Base-by-base conservation (phyloP, 208 protist genomes). In the Leishmania lainsoni region DNA sequence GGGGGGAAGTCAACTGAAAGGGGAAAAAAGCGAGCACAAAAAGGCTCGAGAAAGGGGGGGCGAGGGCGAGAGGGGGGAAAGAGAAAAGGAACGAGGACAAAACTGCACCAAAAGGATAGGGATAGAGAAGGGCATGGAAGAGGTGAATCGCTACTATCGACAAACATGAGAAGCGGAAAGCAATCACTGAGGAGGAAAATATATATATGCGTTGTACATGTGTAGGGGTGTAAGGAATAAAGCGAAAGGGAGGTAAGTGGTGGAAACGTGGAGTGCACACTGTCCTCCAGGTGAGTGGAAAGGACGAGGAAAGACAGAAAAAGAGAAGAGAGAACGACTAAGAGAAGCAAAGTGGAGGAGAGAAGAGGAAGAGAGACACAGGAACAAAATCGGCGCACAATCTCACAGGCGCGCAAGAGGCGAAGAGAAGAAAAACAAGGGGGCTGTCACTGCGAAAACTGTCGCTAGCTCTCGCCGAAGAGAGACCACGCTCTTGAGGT, bases 41-140 rank as follows among this genome's bases (percentile, higher is more conserved):
- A 10, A 77, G n/a, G 22, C 56, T 45, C 42, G 6, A 45, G 42
- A 45, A 45, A 45, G 42, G 42, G 42, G 42, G 42, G 42, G 42
- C 6, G 42, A n/a, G 20, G 58, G 20, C n/a, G 51, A 59, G 75
- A 76, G 32, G 49, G 32, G n/a, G 59, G 49, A 85, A 66, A 63
- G 20, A n/a, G 58, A n/a, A 63, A 63, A n/a, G 6, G 63, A 68
- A 29, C 35, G 63, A 29, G 63, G 48, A 20, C 76, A 69, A 66
- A 32, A 66, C 12, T 59, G 35, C 35, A 81, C 17, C 6, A 59
- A 2, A 77, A 35, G 35, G 32, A 22, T 45, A 45, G 42, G 22
- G 56, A 77, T 12, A 56, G 48, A 76, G 17, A 56, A 9, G 42
- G 48, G 42, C n/a, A n/a, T n/a, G 42, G 42, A 45, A 45, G 42